Evolutionary conservation across 768 basidiomycete genomes (phyloP).

Genomic region (Amanita exitialis): DNA sequence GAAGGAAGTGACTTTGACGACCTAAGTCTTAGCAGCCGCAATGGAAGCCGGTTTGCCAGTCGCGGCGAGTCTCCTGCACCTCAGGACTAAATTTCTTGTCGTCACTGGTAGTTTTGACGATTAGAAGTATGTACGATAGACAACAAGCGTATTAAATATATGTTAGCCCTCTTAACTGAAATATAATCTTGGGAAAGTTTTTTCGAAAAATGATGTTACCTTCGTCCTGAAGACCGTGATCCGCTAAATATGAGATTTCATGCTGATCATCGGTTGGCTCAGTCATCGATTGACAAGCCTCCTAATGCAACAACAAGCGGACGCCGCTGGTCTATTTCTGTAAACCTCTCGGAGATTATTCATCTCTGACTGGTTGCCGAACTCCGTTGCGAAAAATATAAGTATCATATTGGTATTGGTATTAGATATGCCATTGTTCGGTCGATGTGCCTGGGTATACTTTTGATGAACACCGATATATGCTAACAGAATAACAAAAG

Average conservation of each 20-base stretch:
- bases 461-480: neutral
- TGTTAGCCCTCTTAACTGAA: neutral
- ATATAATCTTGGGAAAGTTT: neutral
- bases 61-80: conserved; percentile 3
- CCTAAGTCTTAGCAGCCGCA: conserved; percentile 25
- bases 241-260: no score
- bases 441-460: neutral
- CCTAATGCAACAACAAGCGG: no score
- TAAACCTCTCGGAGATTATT: no score
- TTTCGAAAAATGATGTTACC: no score
- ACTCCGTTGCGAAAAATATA: neutral
- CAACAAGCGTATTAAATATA: neutral
- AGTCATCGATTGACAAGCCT: no score
- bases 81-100: neutral
- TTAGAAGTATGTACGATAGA: neutral
- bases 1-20: conserved; percentile 49
- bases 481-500: neutral
- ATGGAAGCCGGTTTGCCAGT: conserved; percentile 20
- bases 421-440: neutral
- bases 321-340: no score
- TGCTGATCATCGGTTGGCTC: no score
- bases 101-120: neutral
- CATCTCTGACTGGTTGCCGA: no score
- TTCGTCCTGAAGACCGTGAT: no score
- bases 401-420: neutral